A percentile compares a stretch with the other conserved stretches of the same genome.
Evolutionary conservation across 139 green algal species (phyloP).

Genomic region (Marvania coccoides): DNA sequence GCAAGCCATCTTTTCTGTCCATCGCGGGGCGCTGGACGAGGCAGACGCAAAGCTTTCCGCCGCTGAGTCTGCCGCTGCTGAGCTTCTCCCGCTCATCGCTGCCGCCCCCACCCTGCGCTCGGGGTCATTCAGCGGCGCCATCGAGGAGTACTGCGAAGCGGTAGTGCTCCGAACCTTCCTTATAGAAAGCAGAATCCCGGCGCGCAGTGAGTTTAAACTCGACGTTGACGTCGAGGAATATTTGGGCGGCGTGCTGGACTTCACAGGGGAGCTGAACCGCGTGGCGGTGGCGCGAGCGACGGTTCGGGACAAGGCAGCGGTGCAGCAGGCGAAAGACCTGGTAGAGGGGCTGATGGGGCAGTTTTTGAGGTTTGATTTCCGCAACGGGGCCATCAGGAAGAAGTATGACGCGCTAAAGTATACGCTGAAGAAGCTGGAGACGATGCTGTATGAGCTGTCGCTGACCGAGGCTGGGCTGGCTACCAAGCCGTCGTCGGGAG

Average conservation of each 20-base stretch:
- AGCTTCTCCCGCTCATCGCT: conserved; percentile 54
- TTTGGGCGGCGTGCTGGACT: conserved; percentile 68
- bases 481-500: conserved; percentile 10
- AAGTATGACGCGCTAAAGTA: conserved; percentile 78
- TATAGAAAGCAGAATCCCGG: conserved; percentile 41
- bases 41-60: conserved; percentile 35
- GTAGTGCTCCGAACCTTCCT: conserved; percentile 62
- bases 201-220: conserved; percentile 43
- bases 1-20: conserved; percentile 71
- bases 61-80: conserved; percentile 34
- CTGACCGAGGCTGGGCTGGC: conserved; percentile 39
- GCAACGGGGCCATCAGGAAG: conserved; percentile 62
- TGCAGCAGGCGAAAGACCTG: conserved; percentile 48
- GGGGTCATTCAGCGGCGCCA: conserved; percentile 51
- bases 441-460: conserved; percentile 62
- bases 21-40: conserved; percentile 39
- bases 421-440: conserved; percentile 72
- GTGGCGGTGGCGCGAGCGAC: conserved; percentile 57
- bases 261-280: conserved; percentile 74
- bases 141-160: conserved; percentile 67
- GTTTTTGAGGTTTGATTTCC: conserved; percentile 58
- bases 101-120: conserved; percentile 40
- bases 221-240: conserved; percentile 70
- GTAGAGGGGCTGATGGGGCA: conserved; percentile 35
- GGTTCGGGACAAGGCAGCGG: conserved; percentile 42